phyloP scores from a whole-genome alignment of 495 filamentous ascomycete species.

The Hypomontagnella submonticulosa region DNA sequence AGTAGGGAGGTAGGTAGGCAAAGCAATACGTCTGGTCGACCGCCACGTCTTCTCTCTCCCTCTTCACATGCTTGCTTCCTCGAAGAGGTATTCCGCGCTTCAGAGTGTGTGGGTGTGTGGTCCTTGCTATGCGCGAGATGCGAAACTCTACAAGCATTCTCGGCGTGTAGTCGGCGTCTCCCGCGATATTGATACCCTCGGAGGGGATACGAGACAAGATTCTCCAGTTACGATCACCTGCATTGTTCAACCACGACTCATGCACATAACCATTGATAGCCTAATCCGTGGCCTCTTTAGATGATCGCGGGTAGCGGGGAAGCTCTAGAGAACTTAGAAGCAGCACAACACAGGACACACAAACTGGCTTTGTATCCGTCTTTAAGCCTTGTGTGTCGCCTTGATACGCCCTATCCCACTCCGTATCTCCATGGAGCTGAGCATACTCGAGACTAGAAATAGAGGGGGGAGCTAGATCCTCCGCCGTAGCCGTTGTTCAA shows the following conservation, averaged over 20 bases:
- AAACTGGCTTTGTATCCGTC: no score
- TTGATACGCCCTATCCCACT: constrained; percentile 11
- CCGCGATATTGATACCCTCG: constrained; percentile 26
- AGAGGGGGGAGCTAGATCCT: constrained; percentile 16
- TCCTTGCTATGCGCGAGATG: constrained; percentile 19
- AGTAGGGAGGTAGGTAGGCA: no score
- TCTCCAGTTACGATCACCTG: constrained; percentile 15
- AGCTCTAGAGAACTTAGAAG: not conserved
- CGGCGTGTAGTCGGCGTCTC: constrained; percentile 37
- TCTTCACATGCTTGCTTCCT: constrained; percentile 28
- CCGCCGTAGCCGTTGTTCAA: constrained; percentile 21
- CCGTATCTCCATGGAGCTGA: constrained; percentile 13
- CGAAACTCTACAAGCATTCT: constrained; percentile 28
- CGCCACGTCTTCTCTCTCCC: constrained; percentile 40
- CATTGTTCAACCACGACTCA: constrained; percentile 21
- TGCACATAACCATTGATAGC: constrained; percentile 36
- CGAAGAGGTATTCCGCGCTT: constrained; percentile 15
- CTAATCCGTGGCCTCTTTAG: constrained; percentile 22
- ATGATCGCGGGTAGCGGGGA: constrained; percentile 14
- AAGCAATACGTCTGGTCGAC: constrained; percentile 32
- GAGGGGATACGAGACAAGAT: constrained; percentile 3
- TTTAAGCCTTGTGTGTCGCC: not conserved
- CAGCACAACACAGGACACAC: constrained; percentile 4
- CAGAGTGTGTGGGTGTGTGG: constrained; percentile 37
- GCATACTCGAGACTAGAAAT: not conserved